phyloP scores from a whole-genome alignment of 1,139 yeast species.

The Scheffersomyces parashehatae region DNA sequence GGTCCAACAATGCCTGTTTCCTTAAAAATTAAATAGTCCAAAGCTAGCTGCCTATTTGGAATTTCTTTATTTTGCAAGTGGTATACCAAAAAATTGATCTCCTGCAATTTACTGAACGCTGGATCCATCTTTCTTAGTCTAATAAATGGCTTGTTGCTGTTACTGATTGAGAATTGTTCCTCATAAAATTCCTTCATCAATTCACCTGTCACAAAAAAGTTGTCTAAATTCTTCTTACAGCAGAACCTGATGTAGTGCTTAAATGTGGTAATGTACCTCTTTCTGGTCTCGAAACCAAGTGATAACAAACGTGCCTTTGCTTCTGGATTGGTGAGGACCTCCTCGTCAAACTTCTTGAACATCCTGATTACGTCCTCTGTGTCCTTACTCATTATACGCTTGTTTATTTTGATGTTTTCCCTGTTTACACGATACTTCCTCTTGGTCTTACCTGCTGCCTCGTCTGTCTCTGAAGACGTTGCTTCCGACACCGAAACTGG shows the following conservation, averaged over 20 bases:
- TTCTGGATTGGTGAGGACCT: slow-evolving; percentile 16
- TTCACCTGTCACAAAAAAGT: slow-evolving; percentile 17
- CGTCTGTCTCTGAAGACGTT: too few relatives aligned
- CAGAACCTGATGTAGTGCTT: slow-evolving; percentile 18
- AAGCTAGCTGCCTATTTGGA: slow-evolving; percentile 16
- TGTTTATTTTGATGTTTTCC: slow-evolving; percentile 17
- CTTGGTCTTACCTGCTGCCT: neutral
- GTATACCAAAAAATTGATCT: slow-evolving; percentile 18
- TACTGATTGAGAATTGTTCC: slow-evolving; percentile 14
- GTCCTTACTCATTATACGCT: slow-evolving; percentile 18
- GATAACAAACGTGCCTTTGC: slow-evolving; percentile 16
- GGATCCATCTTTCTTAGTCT: slow-evolving; percentile 20
- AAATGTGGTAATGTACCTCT: slow-evolving; percentile 18
- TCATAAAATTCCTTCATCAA: slow-evolving; percentile 18
- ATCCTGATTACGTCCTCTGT: slow-evolving; percentile 17
- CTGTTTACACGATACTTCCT: slow-evolving; percentile 14
- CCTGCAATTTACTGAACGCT: slow-evolving; percentile 18
- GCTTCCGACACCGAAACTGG: neutral
- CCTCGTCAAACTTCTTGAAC: slow-evolving; percentile 19
- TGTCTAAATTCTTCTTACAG: slow-evolving; percentile 12
- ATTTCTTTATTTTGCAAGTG: slow-evolving; percentile 15
- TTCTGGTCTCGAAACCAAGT: slow-evolving; percentile 17
- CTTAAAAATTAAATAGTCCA: slow-evolving; percentile 14
- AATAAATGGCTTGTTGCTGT: slow-evolving; percentile 17
- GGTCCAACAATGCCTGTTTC: slow-evolving; percentile 9